Percentiles rank a stretch among this genome's conserved stretches.
phyloP scores from a whole-genome alignment of 192 early-diverging fungal species.

The Obelidium mucronatum region DNA sequence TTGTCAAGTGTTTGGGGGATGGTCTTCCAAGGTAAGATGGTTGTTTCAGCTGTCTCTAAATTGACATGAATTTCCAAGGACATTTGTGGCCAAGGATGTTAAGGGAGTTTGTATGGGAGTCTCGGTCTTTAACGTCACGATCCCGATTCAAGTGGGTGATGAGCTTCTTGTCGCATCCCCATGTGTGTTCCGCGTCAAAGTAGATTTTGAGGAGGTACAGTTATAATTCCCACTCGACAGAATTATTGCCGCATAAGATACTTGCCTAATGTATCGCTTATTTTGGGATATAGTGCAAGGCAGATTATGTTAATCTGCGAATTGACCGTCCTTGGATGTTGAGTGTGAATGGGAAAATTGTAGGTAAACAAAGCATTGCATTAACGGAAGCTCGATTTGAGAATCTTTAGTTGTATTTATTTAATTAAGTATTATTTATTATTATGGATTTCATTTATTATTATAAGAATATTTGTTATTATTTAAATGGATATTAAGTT shows the following conservation, averaged over 20 bases:
- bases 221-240: no score
- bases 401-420: neutral
- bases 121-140: conserved; percentile 15
- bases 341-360: conserved; percentile 15
- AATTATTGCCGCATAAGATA: neutral
- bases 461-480: no score
- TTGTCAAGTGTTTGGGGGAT: neutral
- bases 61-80: neutral
- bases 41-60: no score
- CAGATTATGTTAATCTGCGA: conserved; percentile 13
- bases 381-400: conserved; percentile 19
- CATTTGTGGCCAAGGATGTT: neutral
- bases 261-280: neutral
- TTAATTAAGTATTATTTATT: neutral
- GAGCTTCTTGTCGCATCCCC: conserved; percentile 9
- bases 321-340: conserved; percentile 6
- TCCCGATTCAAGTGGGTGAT: conserved; percentile 2
- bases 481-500: no score
- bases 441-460: no score
- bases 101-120: conserved; percentile 4
- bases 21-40: conserved; percentile 14
- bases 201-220: conserved; percentile 26
- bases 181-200: neutral
- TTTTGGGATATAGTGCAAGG: neutral
- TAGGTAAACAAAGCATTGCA: neutral